A percentile compares a stretch with the other conserved stretches of the same genome.
Evolutionary conservation across 139 green algal genomes (phyloP).

Genomic region (Chlamydomonas schloesseri): DNA sequence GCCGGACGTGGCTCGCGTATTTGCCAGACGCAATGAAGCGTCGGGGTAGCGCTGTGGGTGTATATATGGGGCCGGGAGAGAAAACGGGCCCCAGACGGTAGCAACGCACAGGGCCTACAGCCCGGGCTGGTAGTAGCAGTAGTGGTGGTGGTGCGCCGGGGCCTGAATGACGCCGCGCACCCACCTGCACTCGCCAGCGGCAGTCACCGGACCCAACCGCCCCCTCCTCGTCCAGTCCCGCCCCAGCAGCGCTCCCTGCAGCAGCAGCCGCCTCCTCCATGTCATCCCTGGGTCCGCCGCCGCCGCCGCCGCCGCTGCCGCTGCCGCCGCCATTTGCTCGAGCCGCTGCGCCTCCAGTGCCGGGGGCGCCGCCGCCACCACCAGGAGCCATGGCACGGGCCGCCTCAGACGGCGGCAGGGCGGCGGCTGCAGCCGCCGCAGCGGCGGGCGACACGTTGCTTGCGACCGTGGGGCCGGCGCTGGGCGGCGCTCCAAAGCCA

Average conservation of each 20-base stretch:
- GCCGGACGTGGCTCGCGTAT: no score
- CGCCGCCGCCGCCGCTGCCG: not conserved
- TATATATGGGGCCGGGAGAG: no score
- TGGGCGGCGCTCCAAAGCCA: not conserved
- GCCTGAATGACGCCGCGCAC: no score
- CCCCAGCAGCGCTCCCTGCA: not conserved
- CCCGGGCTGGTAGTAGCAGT: no score
- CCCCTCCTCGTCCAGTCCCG: not conserved
- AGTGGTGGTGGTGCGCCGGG: no score
- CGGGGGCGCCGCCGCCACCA: not conserved
- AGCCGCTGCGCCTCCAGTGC: not conserved
- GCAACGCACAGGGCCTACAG: no score
- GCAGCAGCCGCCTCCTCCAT: not conserved
- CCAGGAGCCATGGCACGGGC: no score
- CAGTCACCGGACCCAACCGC: not conserved
- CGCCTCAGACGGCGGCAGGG: no score
- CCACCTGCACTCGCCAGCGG: slow-evolving; percentile 36
- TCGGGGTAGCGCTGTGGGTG: no score
- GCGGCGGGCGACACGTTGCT: not conserved
- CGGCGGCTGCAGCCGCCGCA: not conserved
- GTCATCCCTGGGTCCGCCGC: not conserved
- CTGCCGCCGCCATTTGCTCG: not conserved
- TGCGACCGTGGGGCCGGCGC: not conserved
- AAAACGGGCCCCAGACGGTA: no score
- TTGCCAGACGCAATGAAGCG: no score